These are phyloP conservation scores for Phytophthora cryptogea DNA, from an alignment of 352 stramenopile species.

Conservation along the genomic window DNA sequence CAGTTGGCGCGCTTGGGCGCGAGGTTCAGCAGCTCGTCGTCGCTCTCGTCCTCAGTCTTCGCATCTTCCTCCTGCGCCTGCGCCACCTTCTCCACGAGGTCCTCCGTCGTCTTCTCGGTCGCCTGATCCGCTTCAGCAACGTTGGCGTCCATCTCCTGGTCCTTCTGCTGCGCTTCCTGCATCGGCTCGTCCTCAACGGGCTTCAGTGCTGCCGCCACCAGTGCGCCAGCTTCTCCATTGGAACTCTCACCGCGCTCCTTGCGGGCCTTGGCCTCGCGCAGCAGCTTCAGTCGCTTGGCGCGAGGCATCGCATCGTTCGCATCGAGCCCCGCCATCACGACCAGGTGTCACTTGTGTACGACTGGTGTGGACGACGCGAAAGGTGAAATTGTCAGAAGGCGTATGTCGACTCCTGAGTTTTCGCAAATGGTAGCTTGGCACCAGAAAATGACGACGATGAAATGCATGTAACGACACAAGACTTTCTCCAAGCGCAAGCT, in stretches of 20 bases:
- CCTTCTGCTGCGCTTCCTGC: conserved; percentile 20
- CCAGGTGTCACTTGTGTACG: no score
- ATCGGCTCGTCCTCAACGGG: conserved; percentile 10
- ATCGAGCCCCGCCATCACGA: conserved; percentile 4
- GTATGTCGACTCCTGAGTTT: no score
- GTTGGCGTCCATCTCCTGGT: conserved; percentile 26
- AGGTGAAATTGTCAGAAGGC: no score
- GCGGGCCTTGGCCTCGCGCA: conserved; percentile 81
- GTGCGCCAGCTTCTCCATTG: conserved; percentile 19
- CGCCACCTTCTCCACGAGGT: conserved; percentile 31
- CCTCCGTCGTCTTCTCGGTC: conserved; percentile 5
- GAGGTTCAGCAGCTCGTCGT: conserved; percentile 72
- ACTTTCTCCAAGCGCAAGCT: no score
- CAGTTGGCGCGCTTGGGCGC: conserved; percentile 87
- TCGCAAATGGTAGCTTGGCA: no score
- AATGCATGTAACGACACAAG: no score
- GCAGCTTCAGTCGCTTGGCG: conserved; percentile 84
- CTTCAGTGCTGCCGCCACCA: conserved; percentile 10
- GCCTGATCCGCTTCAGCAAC: conserved; percentile 2
- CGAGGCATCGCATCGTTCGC: conserved; percentile 62
- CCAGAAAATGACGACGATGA: no score
- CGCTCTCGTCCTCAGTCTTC: conserved; percentile 49
- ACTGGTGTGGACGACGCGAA: no score
- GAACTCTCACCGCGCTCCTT: conserved; percentile 59
- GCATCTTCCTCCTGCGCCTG: conserved; percentile 28